Conservation (phyloP, 1,284 basidiomycete species). For the Paramarasmius palmivorus region DNA sequence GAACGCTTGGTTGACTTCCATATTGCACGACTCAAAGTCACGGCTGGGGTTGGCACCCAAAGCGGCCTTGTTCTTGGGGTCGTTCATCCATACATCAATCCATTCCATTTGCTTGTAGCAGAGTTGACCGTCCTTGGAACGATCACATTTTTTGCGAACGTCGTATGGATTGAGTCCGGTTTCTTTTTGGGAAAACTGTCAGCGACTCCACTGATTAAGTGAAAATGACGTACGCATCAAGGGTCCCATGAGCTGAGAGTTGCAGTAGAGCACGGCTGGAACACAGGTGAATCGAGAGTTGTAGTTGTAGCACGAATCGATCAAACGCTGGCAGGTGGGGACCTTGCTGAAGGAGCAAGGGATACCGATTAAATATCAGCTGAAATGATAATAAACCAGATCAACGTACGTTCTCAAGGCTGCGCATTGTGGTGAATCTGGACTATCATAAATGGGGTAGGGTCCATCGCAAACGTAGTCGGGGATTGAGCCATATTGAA, state of each 20-base stretch:
- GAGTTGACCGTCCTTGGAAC: slow-evolving; percentile 63
- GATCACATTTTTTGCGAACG: slow-evolving; percentile 79
- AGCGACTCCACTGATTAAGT: background rate
- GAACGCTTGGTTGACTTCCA: slow-evolving; percentile 71
- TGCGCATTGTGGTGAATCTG: slow-evolving; percentile 66
- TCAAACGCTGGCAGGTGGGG: slow-evolving; percentile 69
- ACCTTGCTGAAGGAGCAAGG: slow-evolving; percentile 50
- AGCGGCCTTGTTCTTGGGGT: slow-evolving; percentile 66
- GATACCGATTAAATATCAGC: too few relatives aligned
- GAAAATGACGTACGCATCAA: slow-evolving; percentile 57
- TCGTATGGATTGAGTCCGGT: slow-evolving; percentile 81
- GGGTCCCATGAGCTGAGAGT: slow-evolving; percentile 54
- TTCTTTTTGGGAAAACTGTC: slow-evolving; percentile 36
- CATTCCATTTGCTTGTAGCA: slow-evolving; percentile 81
- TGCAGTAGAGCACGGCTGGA: slow-evolving; percentile 65
- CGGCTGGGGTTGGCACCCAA: slow-evolving; percentile 69
- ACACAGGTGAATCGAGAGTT: slow-evolving; percentile 60
- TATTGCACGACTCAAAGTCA: slow-evolving; percentile 68
- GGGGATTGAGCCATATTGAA: slow-evolving; percentile 74
- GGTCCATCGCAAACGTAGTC: slow-evolving; percentile 83
- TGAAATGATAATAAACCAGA: too few relatives aligned
- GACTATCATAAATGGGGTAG: slow-evolving; percentile 71
- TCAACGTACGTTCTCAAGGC: slow-evolving; percentile 58
- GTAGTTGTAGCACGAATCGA: slow-evolving; percentile 64
- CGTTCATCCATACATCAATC: slow-evolving; percentile 82